These are phyloP conservation scores for Suillus plorans DNA, from an alignment of 768 basidiomycete species.

Conservation along the genomic window DNA sequence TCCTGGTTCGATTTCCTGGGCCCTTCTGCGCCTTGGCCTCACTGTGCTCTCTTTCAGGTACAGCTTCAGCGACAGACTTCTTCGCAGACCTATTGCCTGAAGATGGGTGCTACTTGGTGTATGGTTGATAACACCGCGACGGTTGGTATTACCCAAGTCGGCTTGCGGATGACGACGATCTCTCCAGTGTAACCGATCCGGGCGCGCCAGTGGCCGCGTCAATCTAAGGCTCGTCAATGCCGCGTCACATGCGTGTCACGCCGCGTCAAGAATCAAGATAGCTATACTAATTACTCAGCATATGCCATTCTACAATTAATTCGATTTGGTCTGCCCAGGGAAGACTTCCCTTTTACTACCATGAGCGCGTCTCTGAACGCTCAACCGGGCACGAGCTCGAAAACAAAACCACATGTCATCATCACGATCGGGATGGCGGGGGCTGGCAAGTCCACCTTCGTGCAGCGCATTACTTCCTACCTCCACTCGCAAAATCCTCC, in stretches of 20 bases:
- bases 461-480: constrained; percentile 92
- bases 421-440: constrained; percentile 97
- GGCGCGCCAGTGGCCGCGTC: too few relatives aligned
- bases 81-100: constrained; percentile 20
- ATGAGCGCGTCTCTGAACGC: constrained; percentile 23
- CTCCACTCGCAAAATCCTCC: constrained; percentile 67
- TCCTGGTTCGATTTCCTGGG: constrained; percentile 25
- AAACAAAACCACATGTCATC: constrained; percentile 71
- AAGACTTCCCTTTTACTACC: not conserved
- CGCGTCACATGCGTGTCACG: too few relatives aligned
- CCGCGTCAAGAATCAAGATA: not conserved
- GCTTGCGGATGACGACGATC: constrained; percentile 38
- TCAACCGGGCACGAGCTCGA: constrained; percentile 5
- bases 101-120: constrained; percentile 22
- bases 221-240: too few relatives aligned
- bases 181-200: constrained; percentile 59
- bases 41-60: constrained; percentile 18
- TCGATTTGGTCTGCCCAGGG: not conserved
- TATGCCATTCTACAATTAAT: not conserved
- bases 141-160: constrained; percentile 16
- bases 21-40: constrained; percentile 17
- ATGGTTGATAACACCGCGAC: constrained; percentile 16
- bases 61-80: constrained; percentile 21
- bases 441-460: constrained; percentile 96
- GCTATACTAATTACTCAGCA: too few relatives aligned